Percentiles rank a stretch among this genome's conserved stretches.
phyloP scores from a whole-genome alignment of 768 basidiomycete genomes.

The Phallus indusiatus region DNA sequence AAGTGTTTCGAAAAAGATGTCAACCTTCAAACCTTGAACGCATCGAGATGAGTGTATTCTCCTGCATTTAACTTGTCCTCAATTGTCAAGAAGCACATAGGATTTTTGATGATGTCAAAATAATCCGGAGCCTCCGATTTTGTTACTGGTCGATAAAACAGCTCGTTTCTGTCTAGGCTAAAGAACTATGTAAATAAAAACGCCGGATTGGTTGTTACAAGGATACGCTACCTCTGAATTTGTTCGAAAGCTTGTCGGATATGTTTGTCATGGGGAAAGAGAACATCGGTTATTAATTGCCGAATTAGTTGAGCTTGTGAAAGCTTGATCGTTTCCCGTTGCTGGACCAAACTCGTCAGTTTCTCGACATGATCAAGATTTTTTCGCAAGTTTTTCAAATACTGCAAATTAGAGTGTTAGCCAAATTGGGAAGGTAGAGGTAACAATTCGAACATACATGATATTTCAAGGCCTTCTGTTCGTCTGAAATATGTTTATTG shows the following conservation, averaged over 20 bases:
- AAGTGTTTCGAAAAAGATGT: constrained; percentile 9
- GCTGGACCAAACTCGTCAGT: constrained; percentile 56
- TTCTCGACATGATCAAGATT: constrained; percentile 70
- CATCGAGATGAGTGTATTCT: constrained; percentile 68
- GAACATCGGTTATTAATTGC: constrained; percentile 45
- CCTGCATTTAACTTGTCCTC: constrained; percentile 72
- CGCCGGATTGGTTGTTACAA: background rate
- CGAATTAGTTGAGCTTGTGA: constrained; percentile 58
- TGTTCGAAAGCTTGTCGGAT: constrained; percentile 60
- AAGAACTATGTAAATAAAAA: background rate
- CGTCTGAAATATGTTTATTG: constrained; percentile 59
- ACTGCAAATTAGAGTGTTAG: constrained; percentile 30
- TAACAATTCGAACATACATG: constrained; percentile 41
- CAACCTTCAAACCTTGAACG: constrained; percentile 79
- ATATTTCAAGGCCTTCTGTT: constrained; percentile 74
- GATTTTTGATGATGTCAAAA: constrained; percentile 72
- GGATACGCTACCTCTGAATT: constrained; percentile 52
- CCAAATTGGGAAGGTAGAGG: background rate
- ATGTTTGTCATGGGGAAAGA: constrained; percentile 58
- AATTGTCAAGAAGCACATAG: constrained; percentile 86
- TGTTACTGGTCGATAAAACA: constrained; percentile 80
- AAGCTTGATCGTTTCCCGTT: constrained; percentile 77
- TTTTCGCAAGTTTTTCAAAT: constrained; percentile 52
- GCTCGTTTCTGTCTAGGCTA: constrained; percentile 63
- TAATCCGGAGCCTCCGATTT: constrained; percentile 80